phyloP scores from a whole-genome alignment of 371 early-diverging fungal species.

The Quaeritorhiza haematococci region DNA sequence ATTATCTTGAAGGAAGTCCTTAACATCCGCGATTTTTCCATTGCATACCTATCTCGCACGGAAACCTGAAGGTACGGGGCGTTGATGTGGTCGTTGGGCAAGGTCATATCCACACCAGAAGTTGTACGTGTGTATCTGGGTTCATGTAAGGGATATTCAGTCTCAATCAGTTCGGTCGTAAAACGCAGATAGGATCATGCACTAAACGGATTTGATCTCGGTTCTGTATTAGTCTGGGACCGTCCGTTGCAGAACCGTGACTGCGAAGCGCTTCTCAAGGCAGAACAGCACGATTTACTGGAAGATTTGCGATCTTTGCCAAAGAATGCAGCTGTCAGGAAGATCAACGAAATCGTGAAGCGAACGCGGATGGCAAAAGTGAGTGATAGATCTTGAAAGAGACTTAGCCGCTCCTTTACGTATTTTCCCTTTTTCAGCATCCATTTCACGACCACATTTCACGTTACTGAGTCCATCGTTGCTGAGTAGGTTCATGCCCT shows the following conservation, averaged over 20 bases:
- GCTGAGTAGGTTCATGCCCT: constrained; percentile 62
- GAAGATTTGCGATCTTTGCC: constrained; percentile 70
- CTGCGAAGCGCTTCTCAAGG: constrained; percentile 59
- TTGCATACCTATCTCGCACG: too few species aligned
- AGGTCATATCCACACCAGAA: constrained; percentile 82
- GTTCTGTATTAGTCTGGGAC: constrained; percentile 82
- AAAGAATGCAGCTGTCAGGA: constrained; percentile 79
- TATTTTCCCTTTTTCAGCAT: too few species aligned
- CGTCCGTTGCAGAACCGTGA: constrained; percentile 66
- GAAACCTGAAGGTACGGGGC: constrained; percentile 75
- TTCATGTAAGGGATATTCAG: background rate
- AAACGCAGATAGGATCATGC: background rate
- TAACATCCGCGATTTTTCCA: background rate
- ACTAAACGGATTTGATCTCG: too few species aligned
- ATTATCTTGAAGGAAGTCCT: background rate
- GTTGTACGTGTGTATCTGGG: constrained; percentile 79
- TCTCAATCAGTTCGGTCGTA: background rate
- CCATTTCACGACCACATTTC: background rate
- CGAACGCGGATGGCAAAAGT: constrained; percentile 74
- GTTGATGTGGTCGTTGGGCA: constrained; percentile 91
- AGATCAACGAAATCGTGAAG: constrained; percentile 87
- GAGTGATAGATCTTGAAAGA: background rate
- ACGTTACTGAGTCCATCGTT: background rate
- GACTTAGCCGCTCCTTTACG: background rate
- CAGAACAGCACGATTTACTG: constrained; percentile 74